Base-by-base conservation (phyloP, 1,284 basidiomycete genomes). In the Trichosporon sp. region DNA sequence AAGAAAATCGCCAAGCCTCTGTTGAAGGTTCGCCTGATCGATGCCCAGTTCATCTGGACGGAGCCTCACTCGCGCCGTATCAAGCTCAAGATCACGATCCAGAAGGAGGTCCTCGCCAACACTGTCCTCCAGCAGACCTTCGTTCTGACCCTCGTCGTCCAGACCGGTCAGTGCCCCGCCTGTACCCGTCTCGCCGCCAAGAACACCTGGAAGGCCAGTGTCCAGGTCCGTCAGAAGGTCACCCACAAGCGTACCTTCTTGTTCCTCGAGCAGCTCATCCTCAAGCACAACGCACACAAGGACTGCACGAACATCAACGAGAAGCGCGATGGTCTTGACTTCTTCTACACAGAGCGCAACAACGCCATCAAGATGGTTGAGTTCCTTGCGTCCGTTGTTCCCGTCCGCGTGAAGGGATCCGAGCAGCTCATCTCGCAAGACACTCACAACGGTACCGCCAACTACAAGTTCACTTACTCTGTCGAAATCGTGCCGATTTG, bases 11-110 rank as follows among this genome's bases (percentile, higher is more conserved):
- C 97, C 78, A 93, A 96, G 31, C 83, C 83, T 21, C 87, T 99
- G 40, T 91, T 90, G 79, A 96, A 95, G 86, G 95, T 99, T 68
- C 92, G 96, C 40, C 86, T 99, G 59, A 97, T 97, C 46, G 96
- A 99, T 76, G 96, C 96, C 0, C 93, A 94, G 75, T 99, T 99
- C 83, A 94, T 99, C 80, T 99, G 97, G 96, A 99, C 96, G 8
- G 97, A 99, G 81, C 96, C 96, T 1, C 96, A 99, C 85, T 95
- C 92, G 67, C 96, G 96, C 83, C 89, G 97, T 67, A 84, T 99
- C 73, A 89, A 94, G 68, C 90, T 99, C 74, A 97, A 97, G 74
- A 86, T 99, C 78, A 98, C 96, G 0, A 96, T 99, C 69, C 97
- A 99, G 85, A 98, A 99, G 86, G 97, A 99, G 88, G 94, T 97